These are phyloP conservation scores for Fusarium siculi DNA, from an alignment of 2,329 filamentous ascomycete species.

Conservation along the genomic window DNA sequence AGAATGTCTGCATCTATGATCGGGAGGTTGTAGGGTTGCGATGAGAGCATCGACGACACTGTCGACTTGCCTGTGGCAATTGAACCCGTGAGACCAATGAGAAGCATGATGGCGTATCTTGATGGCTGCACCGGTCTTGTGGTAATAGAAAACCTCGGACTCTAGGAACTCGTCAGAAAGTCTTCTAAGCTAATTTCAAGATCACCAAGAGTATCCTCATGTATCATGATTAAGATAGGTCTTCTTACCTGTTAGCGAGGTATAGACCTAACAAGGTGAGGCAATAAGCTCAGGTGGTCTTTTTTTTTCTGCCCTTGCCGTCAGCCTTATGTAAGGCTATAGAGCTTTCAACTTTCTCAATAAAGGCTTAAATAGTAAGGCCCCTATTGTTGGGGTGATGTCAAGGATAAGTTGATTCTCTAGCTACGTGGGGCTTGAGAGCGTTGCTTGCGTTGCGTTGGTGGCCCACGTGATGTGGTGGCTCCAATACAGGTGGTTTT, in stretches of 20 bases:
- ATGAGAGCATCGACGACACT: constrained; percentile 83
- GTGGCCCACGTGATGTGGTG: too few relatives aligned
- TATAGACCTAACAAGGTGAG: not conserved
- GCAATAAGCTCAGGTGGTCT: not conserved
- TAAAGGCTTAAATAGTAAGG: too few relatives aligned
- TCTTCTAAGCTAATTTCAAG: not conserved
- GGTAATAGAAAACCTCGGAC: not conserved
- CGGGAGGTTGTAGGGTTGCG: constrained; percentile 84
- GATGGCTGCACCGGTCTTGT: not conserved
- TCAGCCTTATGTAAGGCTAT: too few relatives aligned
- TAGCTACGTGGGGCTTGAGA: too few relatives aligned
- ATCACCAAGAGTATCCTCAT: not conserved
- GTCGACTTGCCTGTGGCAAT: constrained; percentile 99
- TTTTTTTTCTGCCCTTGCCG: too few relatives aligned
- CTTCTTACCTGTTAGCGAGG: not conserved
- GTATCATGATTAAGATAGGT: not conserved
- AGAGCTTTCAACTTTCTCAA: too few relatives aligned
- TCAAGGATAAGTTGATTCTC: too few relatives aligned
- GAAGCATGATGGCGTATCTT: constrained; percentile 71
- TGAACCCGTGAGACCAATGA: constrained; percentile 95
- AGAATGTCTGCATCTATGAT: constrained; percentile 94
- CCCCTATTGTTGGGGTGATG: too few relatives aligned
- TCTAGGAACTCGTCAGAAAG: not conserved
- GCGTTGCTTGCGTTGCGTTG: too few relatives aligned
- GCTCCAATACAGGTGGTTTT: too few relatives aligned